Conservation (phyloP, 2,329 filamentous ascomycete genomes). For the Alternaria sp. region DNA sequence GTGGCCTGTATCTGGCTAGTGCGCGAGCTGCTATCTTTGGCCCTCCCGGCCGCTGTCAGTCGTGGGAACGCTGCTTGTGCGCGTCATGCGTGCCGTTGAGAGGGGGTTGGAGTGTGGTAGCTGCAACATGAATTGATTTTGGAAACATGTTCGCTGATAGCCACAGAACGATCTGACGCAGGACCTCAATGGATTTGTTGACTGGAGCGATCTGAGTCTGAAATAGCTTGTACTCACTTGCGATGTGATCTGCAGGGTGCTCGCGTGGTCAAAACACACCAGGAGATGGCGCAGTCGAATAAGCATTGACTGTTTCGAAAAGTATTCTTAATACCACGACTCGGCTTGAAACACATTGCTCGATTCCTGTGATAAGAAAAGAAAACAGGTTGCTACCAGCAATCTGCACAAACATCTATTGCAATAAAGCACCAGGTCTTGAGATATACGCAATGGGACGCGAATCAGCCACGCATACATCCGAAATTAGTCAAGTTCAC, state of each 20-base stretch:
- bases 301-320: slow-evolving; percentile 3
- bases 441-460: slow-evolving; percentile 2
- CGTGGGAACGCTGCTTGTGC: background rate
- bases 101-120: background rate
- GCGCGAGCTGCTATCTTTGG: background rate
- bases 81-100: background rate
- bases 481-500: background rate
- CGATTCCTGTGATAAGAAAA: background rate
- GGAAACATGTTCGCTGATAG: background rate
- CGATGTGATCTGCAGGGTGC: accelerated
- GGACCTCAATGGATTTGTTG: no score
- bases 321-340: no score
- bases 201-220: background rate
- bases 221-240: background rate
- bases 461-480: background rate
- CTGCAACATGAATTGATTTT: slow-evolving; percentile 3
- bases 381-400: background rate
- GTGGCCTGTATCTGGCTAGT: background rate
- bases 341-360: background rate
- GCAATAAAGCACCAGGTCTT: background rate
- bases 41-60: background rate
- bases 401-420: background rate
- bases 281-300: background rate
- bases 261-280: background rate
- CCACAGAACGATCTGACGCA: background rate